Evolutionary conservation across 768 basidiomycete species (phyloP), one percentile per base, ranked within the genome.

Genomic region (Rhodosporidiobolus sp.): DNA sequence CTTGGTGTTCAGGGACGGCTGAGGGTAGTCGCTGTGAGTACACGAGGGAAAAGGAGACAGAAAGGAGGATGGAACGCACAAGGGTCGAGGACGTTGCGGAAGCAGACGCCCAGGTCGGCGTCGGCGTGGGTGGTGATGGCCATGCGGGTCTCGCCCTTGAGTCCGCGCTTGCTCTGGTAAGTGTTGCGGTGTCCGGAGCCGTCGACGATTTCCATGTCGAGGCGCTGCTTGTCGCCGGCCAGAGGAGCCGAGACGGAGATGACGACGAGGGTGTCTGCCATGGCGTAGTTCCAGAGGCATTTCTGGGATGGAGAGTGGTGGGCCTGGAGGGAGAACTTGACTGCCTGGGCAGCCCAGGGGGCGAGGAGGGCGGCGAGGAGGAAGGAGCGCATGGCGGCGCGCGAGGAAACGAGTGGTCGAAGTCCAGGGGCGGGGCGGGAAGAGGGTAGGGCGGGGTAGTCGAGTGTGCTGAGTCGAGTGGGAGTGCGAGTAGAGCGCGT

Each of bases 211-310:
- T 97, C 93, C 75, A 99, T 86, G 84, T 99, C 96, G 48, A 94
- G 85, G 30, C 93, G 87, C 82, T 76, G 67, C 14, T 58, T 46
- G 50, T 73, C 61, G 26, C 68, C 74, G 1, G 75, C 60, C 43
- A 80, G 76, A 0, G 88, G 88, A 43, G 95, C 89, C 79, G 96
- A 95, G 55, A 95, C 94, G 0, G 95, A 97, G 76, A 96, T 93
- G 77, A 99, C 92, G 79, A 97, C 92, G 48, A 98, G 89, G 11
- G 91, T 86, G 77, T 92, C 88, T 11, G 85, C 82, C 78, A 94
- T 90, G 16, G 89, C 95, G 32, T 89, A 84, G 80, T 99, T 96
- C 96, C 96, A 99, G 67, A 98, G 89, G 82, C 95, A 97, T 82
- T 92, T 94, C 75, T 86, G 79, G 35, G 84, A 82, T 1, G 95